phyloP scores from a whole-genome alignment of 768 basidiomycete species.

The Coprinellus micaceus region DNA sequence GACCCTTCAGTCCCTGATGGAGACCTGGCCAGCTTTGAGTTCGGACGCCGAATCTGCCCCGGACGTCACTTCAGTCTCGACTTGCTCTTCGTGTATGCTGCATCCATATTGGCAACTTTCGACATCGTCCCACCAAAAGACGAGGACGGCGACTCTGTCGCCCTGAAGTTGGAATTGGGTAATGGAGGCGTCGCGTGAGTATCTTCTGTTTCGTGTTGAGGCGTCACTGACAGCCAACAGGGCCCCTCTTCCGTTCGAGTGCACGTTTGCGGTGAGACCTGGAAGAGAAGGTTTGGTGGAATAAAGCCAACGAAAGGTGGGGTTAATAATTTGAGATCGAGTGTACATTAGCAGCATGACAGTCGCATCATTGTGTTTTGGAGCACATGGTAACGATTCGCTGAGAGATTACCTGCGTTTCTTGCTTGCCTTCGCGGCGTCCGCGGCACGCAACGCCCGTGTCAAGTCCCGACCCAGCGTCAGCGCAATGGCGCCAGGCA shows the following conservation, averaged over 20 bases:
- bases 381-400: too few species aligned
- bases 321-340: too few species aligned
- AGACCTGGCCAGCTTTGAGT: constrained; percentile 16
- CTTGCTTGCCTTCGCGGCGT: constrained; percentile 10
- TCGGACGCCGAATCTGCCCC: constrained; percentile 30
- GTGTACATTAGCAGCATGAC: too few species aligned
- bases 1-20: constrained; percentile 12
- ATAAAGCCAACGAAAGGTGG: too few species aligned
- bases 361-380: too few species aligned
- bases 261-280: background rate
- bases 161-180: background rate
- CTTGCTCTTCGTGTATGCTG: constrained; percentile 27
- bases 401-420: constrained; percentile 5
- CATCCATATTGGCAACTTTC: constrained; percentile 16
- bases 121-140: constrained; percentile 9
- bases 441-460: constrained; percentile 32
- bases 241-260: background rate
- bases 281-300: background rate
- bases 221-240: background rate
- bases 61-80: constrained; percentile 41
- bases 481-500: constrained; percentile 59
- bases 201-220: background rate
- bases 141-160: background rate
- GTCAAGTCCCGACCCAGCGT: constrained; percentile 63
- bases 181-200: constrained; percentile 22